These are phyloP conservation scores for Nakaseomyces bracarensis DNA, from an alignment of 1,139 yeast genomes.

Conservation along the genomic window DNA sequence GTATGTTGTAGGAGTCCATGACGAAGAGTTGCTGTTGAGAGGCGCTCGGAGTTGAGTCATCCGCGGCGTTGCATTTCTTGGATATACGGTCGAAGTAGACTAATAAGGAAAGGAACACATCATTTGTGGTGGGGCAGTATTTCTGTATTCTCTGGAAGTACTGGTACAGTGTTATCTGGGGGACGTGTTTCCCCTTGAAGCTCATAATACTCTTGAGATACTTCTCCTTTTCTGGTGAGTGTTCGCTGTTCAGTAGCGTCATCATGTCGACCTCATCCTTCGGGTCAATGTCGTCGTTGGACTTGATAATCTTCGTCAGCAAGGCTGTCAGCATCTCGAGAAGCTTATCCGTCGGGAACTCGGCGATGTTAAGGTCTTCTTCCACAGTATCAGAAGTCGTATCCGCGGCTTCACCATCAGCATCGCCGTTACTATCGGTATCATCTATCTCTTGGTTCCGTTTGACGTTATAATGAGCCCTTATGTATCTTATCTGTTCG, in stretches of 20 bases:
- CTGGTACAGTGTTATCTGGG: conserved; percentile 86
- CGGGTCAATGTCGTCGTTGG: conserved; percentile 47
- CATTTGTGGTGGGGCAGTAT: conserved; percentile 96
- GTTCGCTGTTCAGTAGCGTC: background rate
- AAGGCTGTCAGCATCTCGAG: conserved; percentile 76
- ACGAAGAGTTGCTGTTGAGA: conserved; percentile 48
- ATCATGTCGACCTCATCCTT: background rate
- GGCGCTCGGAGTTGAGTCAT: conserved; percentile 6
- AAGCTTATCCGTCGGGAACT: conserved; percentile 72
- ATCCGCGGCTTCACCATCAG: background rate
- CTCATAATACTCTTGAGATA: conserved; percentile 48
- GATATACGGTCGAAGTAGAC: conserved; percentile 95
- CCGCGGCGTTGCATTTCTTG: conserved; percentile 55
- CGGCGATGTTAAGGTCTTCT: conserved; percentile 55
- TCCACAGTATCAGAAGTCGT: conserved; percentile 1
- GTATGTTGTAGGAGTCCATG: conserved; percentile 93
- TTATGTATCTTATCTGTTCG: conserved; percentile 2
- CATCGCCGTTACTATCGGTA: background rate
- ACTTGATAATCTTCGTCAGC: conserved; percentile 75
- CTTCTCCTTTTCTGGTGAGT: conserved; percentile 6
- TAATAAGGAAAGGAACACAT: conserved; percentile 78
- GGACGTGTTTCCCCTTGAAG: conserved; percentile 91
- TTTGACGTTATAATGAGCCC: background rate
- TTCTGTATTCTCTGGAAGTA: conserved; percentile 83
- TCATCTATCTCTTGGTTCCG: background rate